Evolutionary conservation across 805 yeast species (phyloP).

Genomic region (Cyberlindnera petersonii): DNA sequence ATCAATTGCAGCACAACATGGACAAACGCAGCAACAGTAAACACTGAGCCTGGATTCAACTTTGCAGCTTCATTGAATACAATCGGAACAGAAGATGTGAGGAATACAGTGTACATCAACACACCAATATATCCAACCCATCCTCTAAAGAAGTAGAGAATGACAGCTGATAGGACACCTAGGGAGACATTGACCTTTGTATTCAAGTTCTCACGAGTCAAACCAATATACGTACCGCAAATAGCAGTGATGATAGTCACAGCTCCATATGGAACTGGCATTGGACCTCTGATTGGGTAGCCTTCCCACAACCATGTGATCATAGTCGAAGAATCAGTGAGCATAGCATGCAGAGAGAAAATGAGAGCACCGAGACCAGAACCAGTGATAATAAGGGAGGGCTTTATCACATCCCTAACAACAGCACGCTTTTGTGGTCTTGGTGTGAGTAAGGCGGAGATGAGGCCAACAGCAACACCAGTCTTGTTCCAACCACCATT

Average conservation of each 20-base stretch:
- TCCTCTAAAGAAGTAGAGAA: conserved; percentile 49
- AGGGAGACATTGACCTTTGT: conserved; percentile 37
- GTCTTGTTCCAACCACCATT: conserved; percentile 84
- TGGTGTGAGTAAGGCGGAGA: conserved; percentile 63
- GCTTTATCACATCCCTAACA: conserved; percentile 3
- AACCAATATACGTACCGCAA: conserved; percentile 51
- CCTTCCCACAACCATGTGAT: conserved; percentile 98
- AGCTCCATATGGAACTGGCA: conserved; percentile 78
- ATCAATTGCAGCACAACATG: conserved; percentile 61
- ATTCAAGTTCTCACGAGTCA: conserved; percentile 19
- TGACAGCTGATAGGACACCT: conserved; percentile 38
- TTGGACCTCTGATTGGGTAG: conserved; percentile 77
- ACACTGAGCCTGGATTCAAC: conserved; percentile 52
- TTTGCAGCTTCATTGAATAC: conserved; percentile 55
- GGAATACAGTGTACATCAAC: conserved; percentile 55
- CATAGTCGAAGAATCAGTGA: conserved; percentile 80
- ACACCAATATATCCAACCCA: conserved; percentile 83
- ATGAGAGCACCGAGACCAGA: conserved; percentile 74
- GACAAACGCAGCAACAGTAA: conserved; percentile 45
- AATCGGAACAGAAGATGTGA: conserved; percentile 61
- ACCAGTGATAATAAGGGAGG: conserved; percentile 49
- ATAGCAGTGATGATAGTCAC: conserved; percentile 57
- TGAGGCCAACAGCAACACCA: conserved; percentile 61
- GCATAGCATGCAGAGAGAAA: conserved; percentile 66
- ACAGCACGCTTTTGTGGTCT: conserved; percentile 3